These are phyloP conservation scores for Eutypa lata DNA, from an alignment of 2,329 filamentous ascomycete species.

Conservation along the genomic window DNA sequence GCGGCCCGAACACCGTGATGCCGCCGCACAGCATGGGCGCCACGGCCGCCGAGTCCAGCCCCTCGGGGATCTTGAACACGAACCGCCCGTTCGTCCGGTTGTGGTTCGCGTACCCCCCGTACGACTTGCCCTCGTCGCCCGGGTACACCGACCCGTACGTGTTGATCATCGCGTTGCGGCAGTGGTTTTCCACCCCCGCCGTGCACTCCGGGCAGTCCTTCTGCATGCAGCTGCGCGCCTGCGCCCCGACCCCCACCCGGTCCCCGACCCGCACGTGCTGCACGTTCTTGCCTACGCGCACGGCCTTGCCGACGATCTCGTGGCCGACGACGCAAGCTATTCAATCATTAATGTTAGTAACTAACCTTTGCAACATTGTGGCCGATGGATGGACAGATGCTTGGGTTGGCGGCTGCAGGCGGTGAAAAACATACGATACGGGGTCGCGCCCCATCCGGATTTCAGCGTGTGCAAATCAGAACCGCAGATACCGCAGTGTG, in stretches of 20 bases:
- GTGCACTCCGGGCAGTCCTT: conserved; percentile 41
- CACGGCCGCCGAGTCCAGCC: conserved; percentile 35
- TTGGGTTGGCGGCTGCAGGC: conserved; percentile 2
- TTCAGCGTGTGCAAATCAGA: conserved; percentile 58
- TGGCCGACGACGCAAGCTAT: conserved; percentile 56
- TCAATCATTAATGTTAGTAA: background rate
- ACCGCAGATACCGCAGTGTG: conserved; percentile 65
- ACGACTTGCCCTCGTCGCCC: conserved; percentile 52
- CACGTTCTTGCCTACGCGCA: conserved; percentile 62
- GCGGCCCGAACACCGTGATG: conserved; percentile 62
- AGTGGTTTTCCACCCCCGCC: conserved; percentile 40
- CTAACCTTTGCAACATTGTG: background rate
- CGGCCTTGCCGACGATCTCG: conserved; percentile 59
- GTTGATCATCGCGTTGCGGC: conserved; percentile 39
- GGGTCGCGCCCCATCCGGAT: conserved; percentile 47
- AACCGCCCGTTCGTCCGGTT: conserved; percentile 41
- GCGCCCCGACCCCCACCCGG: conserved; percentile 50
- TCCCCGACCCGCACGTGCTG: conserved; percentile 35
- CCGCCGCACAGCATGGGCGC: conserved; percentile 70
- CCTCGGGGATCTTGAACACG: conserved; percentile 43
- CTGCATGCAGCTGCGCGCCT: conserved; percentile 51
- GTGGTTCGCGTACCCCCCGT: conserved; percentile 50
- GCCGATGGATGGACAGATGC: background rate
- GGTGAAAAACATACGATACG: conserved; percentile 32
- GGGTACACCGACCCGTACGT: conserved; percentile 54